Evolutionary conservation across 495 filamentous ascomycete genomes (phyloP).

Genomic region (Neurospora sp.): DNA sequence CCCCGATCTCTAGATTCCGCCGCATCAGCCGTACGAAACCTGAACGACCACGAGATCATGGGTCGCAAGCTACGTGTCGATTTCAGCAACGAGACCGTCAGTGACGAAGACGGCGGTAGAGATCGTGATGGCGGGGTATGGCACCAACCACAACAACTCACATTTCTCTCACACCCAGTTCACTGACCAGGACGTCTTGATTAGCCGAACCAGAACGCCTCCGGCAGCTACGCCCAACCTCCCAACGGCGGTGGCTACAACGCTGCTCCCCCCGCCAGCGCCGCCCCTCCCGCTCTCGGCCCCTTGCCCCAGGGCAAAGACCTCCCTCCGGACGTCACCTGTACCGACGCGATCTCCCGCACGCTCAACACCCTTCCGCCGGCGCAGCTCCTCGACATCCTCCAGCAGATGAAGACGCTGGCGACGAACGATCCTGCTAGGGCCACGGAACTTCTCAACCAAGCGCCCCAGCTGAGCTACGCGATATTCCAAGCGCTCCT

Average conservation of each 20-base stretch:
- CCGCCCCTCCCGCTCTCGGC: conserved; percentile 43
- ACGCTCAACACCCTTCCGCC: conserved; percentile 79
- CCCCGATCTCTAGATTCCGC: conserved; percentile 56
- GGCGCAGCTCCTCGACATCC: conserved; percentile 84
- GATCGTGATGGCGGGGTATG: conserved; percentile 19
- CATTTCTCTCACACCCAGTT: neutral
- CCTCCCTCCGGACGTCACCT: conserved; percentile 66
- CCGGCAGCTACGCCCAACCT: conserved; percentile 2
- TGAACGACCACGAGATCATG: conserved; percentile 96
- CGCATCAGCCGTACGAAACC: conserved; percentile 86
- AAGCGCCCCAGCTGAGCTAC: conserved; percentile 88
- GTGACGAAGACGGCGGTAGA: conserved; percentile 48
- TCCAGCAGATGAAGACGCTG: conserved; percentile 88
- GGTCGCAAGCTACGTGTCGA: conserved; percentile 88
- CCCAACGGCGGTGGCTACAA: conserved; percentile 5
- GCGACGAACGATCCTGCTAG: conserved; percentile 69
- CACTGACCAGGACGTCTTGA: neutral
- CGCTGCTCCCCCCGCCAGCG: conserved; percentile 19
- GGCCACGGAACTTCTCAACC: conserved; percentile 75
- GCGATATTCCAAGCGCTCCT: conserved; percentile 94
- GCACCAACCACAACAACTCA: neutral
- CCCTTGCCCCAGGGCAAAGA: conserved; percentile 78
- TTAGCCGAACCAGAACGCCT: neutral
- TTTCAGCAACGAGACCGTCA: conserved; percentile 83
- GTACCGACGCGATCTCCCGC: conserved; percentile 81